Evolutionary conservation across 2,329 filamentous ascomycete genomes (phyloP).

Genomic region (Ustulina deusta): DNA sequence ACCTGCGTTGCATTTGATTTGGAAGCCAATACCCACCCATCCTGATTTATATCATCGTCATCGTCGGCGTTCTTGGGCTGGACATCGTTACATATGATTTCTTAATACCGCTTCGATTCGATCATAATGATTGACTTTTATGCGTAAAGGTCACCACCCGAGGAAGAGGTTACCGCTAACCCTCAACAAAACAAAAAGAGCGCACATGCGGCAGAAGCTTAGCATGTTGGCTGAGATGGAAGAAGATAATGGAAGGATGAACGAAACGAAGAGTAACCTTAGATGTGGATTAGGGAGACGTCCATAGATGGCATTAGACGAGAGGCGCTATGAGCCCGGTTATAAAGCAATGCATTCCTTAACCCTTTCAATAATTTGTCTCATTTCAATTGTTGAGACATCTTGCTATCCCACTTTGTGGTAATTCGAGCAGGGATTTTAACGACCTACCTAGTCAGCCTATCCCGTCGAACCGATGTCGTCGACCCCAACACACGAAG

Average conservation of each 20-base stretch:
- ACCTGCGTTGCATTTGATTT: conserved; percentile 37
- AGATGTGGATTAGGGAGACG: conserved; percentile 29
- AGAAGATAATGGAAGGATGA: conserved; percentile 33
- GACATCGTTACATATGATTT: conserved; percentile 34
- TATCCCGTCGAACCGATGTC: conserved; percentile 8
- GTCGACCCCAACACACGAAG: conserved; percentile 13
- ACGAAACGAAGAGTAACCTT: conserved; percentile 29
- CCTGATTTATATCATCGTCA: conserved; percentile 42
- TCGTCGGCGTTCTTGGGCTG: conserved; percentile 44
- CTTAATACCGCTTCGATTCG: conserved; percentile 34
- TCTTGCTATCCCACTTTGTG: neutral
- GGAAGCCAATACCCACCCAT: conserved; percentile 26
- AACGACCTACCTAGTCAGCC: neutral
- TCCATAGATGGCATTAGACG: conserved; percentile 46
- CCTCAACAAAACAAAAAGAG: conserved; percentile 27
- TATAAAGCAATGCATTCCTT: conserved; percentile 36
- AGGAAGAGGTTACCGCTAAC: conserved; percentile 40
- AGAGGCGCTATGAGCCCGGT: conserved; percentile 29
- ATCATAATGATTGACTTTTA: conserved; percentile 44
- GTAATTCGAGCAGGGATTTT: neutral
- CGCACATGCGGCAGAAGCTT: conserved; percentile 22
- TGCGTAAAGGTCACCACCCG: conserved; percentile 40
- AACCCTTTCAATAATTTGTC: neutral
- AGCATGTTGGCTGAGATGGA: conserved; percentile 28
- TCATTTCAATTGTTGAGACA: neutral